phyloP scores from a whole-genome alignment of 371 early-diverging fungal species.

The Apophysomyces trapeziformis region DNA sequence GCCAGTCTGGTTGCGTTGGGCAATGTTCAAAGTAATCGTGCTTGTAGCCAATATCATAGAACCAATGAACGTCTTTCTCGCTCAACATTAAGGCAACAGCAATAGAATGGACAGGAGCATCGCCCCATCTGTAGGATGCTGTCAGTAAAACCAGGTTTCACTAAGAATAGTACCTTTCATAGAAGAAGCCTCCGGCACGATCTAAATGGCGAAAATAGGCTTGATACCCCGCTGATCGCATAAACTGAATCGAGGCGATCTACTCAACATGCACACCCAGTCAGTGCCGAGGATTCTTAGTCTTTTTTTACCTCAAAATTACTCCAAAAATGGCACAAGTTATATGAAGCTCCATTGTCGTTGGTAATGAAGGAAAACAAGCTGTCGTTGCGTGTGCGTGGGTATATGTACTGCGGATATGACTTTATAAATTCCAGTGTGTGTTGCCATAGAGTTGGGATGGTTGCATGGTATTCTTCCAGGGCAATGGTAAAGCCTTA shows the following conservation, averaged over 20 bases:
- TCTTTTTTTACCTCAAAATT: conserved; percentile 35
- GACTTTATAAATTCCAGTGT: conserved; percentile 65
- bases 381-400: conserved; percentile 46
- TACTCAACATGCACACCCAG: background rate
- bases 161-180: background rate
- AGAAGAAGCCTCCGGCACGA: conserved; percentile 84
- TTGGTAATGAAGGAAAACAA: conserved; percentile 36
- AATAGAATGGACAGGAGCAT: conserved; percentile 94
- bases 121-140: conserved; percentile 81
- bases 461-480: conserved; percentile 77
- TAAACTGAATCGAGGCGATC: conserved; percentile 54
- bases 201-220: conserved; percentile 84
- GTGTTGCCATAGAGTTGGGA: conserved; percentile 84
- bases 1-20: conserved; percentile 54
- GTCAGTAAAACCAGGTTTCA: background rate
- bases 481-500: conserved; percentile 78
- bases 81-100: conserved; percentile 82
- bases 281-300: background rate
- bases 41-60: conserved; percentile 85
- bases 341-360: conserved; percentile 52
- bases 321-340: conserved; percentile 77
- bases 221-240: conserved; percentile 71
- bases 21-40: conserved; percentile 76
- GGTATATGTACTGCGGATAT: conserved; percentile 50
- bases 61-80: conserved; percentile 83